Percentiles rank a stretch among this genome's conserved stretches.
These are phyloP conservation scores for Pilaira anomala DNA, from an alignment of 192 early-diverging fungal species.

Conservation along the genomic window DNA sequence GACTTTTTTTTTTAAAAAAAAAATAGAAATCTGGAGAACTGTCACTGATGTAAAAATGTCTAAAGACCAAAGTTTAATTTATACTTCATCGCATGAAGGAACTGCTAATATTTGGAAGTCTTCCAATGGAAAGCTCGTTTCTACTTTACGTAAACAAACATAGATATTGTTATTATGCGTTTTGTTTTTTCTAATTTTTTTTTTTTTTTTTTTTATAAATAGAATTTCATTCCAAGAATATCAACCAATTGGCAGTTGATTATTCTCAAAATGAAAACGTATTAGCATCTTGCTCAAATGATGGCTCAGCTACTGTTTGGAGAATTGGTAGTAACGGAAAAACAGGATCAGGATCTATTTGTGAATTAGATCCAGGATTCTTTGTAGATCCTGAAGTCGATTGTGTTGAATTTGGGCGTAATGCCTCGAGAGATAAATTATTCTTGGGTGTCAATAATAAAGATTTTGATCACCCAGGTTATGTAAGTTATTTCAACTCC, in stretches of 20 bases:
- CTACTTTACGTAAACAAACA: conserved; percentile 14
- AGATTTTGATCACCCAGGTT: conserved; percentile 2
- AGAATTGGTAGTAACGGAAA: conserved; percentile 9
- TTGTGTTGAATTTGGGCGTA: conserved; percentile 24
- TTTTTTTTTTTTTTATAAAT: neutral
- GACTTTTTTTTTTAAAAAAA: no score
- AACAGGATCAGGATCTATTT: conserved; percentile 5
- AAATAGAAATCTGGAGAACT: conserved; percentile 16
- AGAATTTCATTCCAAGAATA: conserved; percentile 10
- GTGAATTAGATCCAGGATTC: neutral
- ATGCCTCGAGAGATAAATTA: neutral
- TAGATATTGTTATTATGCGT: neutral
- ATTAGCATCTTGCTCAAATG: conserved; percentile 11
- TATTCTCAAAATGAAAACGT: neutral
- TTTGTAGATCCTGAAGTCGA: neutral
- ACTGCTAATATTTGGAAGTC: conserved; percentile 16
- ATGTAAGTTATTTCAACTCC: conserved; percentile 5
- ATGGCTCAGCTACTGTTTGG: conserved; percentile 20
- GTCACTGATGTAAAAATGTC: conserved; percentile 24
- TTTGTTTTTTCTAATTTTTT: neutral
- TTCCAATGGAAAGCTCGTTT: neutral
- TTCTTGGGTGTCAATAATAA: conserved; percentile 11
- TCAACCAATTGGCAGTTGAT: conserved; percentile 17
- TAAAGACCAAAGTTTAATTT: neutral
- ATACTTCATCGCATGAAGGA: conserved; percentile 14